A percentile compares a stretch with the other conserved stretches of the same genome.
phyloP scores from a whole-genome alignment of 2,329 filamentous ascomycete genomes.

The Paecilomyces formosus region DNA sequence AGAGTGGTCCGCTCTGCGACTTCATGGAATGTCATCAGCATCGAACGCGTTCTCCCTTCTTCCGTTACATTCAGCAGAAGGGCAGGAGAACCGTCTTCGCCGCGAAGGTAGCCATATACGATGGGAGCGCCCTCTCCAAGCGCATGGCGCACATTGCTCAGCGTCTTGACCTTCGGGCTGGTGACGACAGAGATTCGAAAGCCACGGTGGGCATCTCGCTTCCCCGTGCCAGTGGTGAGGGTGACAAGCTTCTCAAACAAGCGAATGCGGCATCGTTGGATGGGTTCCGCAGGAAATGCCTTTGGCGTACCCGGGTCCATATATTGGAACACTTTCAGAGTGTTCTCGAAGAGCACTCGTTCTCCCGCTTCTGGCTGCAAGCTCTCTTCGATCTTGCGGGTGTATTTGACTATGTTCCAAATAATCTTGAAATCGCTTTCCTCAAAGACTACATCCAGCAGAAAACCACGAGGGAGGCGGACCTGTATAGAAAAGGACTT shows the following conservation, averaged over 20 bases:
- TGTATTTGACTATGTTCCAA: conserved; percentile 81
- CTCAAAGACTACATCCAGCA: conserved; percentile 61
- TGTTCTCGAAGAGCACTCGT: conserved; percentile 59
- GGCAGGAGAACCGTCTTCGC: conserved; percentile 62
- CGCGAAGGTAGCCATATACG: conserved; percentile 68
- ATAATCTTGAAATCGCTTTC: conserved; percentile 72
- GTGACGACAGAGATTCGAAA: conserved; percentile 74
- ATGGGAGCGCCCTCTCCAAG: conserved; percentile 60
- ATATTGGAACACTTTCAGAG: conserved; percentile 70
- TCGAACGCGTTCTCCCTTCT: conserved; percentile 57
- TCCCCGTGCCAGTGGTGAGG: conserved; percentile 64
- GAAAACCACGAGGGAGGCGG: conserved; percentile 66
- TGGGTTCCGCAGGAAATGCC: conserved; percentile 67
- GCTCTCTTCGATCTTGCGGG: conserved; percentile 64
- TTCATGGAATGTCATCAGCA: conserved; percentile 71
- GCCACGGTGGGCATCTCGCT: conserved; percentile 66
- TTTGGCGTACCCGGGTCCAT: conserved; percentile 66
- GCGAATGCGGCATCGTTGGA: conserved; percentile 63
- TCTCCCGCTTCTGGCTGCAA: conserved; percentile 65
- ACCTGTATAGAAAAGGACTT: conserved; percentile 60
- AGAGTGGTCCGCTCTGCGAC: conserved; percentile 63
- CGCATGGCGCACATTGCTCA: conserved; percentile 68
- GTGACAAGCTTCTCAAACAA: conserved; percentile 66
- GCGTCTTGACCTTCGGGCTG: conserved; percentile 65
- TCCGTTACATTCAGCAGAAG: conserved; percentile 65